Conservation (phyloP, 2,329 filamentous ascomycete genomes). For the Alternaria gaisen region DNA sequence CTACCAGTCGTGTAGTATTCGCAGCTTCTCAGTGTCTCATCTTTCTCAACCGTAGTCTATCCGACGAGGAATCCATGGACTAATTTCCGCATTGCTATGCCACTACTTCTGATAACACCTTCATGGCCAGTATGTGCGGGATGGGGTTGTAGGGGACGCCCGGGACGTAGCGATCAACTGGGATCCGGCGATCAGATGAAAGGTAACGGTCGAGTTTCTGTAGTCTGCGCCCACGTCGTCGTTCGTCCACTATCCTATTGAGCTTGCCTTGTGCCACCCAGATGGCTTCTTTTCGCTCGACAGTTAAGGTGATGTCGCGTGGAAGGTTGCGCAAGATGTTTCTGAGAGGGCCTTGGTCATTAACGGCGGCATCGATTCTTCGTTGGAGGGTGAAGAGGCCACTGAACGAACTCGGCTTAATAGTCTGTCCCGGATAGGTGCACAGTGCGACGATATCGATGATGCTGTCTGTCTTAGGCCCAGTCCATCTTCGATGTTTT, state of each 20-base stretch:
- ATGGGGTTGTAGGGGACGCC: neutral
- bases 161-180: neutral
- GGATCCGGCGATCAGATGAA: neutral
- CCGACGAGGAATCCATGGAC: neutral
- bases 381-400: neutral
- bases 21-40: neutral
- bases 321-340: neutral
- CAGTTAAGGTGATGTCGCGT: neutral
- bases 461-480: neutral
- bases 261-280: slow-evolving; percentile 1
- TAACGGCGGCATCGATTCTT: neutral
- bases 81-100: neutral
- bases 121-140: neutral
- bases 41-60: neutral
- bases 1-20: too few species aligned
- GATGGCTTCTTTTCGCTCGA: neutral
- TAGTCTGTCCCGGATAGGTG: neutral
- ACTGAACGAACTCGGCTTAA: neutral
- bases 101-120: neutral
- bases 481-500: neutral
- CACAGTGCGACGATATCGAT: neutral
- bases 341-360: neutral
- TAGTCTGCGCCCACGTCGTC: neutral
- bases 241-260: neutral
- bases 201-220: neutral